Evolutionary conservation across 306 rosid species (phyloP), one percentile per base, ranked within the genome.

Genomic region (Arachis hypogaea): DNA sequence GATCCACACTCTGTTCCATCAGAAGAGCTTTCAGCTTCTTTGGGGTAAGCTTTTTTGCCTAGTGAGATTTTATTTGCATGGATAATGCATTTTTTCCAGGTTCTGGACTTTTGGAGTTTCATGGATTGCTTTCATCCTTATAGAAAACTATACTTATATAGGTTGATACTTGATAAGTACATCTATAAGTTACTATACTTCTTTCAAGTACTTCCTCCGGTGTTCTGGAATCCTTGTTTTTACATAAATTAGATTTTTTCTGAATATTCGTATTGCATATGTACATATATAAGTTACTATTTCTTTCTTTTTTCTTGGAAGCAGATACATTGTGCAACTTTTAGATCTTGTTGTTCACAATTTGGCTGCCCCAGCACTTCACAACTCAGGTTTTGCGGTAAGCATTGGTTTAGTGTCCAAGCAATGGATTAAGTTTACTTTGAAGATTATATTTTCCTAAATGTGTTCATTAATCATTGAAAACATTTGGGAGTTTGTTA

Each of bases 341-440:
- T 84, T 94, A 59, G 92, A 90, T 86, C 95, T 94, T 69, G 68
- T 92, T 75, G 96, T 87, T 77, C 96, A 84, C 80, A 82, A 80
- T 88, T 84, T 94, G 88, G 96, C 90, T 86, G 92, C 91, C 83
- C 98, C 99, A 69, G 90, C 93, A 57, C 96, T 94, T 90, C 99
- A 92, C 85, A 89, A 89, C 84, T 83, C 99, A 12, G 99, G 99
- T 78, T 94, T 94, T 81, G 98, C 98, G 68, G 99, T 94, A 92
- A 83, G 98, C 83, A 57, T 59, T 52, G 45, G 11, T 5, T 69
- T 59, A 43, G 33, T 65, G 63, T 75, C 76, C 45, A 71, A 55
- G 59, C 54, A 65, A 49, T 63, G 46, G 69, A 68, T 80, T 71
- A 42, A 71, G 52, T 49, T 75, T 75, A 18, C 71, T 56, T 74